Percentiles rank a stretch among this genome's conserved stretches.
Evolutionary conservation across 352 stramenopile species (phyloP).

Genomic region (Phytophthora cactorum): DNA sequence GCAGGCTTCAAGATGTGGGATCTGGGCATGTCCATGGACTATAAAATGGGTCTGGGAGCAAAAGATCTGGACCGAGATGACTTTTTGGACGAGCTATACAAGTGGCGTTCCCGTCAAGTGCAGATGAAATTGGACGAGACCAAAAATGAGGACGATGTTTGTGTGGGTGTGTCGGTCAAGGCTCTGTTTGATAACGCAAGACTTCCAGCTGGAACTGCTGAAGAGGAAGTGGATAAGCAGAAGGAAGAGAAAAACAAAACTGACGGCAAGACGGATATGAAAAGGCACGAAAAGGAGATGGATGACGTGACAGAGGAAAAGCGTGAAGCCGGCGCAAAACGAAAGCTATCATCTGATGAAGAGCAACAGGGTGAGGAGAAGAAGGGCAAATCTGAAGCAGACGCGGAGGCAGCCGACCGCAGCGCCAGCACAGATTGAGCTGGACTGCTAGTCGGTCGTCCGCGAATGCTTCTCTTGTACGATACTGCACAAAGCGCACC

Average conservation of each 20-base stretch:
- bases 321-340: constrained; percentile 33
- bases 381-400: constrained; percentile 33
- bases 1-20: constrained; percentile 88
- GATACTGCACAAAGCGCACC: constrained; percentile 14
- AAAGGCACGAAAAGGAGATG: constrained; percentile 16
- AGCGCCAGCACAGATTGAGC: constrained; percentile 18
- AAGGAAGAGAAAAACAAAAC: too few species aligned
- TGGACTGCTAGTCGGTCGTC: constrained; percentile 9
- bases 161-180: constrained; percentile 54
- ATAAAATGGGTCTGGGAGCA: constrained; percentile 85
- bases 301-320: constrained; percentile 11
- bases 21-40: constrained; percentile 90
- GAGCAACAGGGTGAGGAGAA: constrained; percentile 33
- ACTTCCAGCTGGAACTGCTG: constrained; percentile 15
- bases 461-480: constrained; percentile 23
- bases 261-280: neutral
- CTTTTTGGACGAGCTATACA: constrained; percentile 78
- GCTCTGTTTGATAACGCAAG: constrained; percentile 60
- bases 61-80: constrained; percentile 71
- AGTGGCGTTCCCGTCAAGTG: constrained; percentile 58
- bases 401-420: constrained; percentile 5
- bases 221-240: neutral
- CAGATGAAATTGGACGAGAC: constrained; percentile 50
- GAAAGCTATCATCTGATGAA: constrained; percentile 33
- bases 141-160: constrained; percentile 45